Evolutionary conservation across 139 green algal species (phyloP), one percentile per base, ranked within the genome.

Genomic region (Micractinium conductrix): DNA sequence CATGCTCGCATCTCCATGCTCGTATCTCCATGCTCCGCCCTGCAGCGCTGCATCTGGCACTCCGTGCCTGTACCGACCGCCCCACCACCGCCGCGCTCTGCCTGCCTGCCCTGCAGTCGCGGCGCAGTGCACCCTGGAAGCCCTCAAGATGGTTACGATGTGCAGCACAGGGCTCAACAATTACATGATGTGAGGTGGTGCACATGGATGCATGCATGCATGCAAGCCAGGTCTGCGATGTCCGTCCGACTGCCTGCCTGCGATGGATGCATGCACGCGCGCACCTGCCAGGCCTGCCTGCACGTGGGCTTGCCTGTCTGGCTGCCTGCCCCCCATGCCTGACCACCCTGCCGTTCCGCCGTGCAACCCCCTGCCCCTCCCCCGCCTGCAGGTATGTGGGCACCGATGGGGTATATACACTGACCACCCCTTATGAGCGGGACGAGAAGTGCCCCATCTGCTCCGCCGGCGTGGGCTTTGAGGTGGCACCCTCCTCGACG

Each of bases 91-190:
- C 63, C 33, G n/a, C 9, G 10, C 35, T 44, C 10, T 73, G 14
- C 16, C 2, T 68, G 8, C 67, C 67, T 4, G 4, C 12, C 35
- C 67, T 45, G 68, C 68, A 76, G 86, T 99, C 21, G 92, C 93
- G 17, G 97, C 95, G 7, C 86, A 90, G 7, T 99, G 97, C 85
- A 90, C 96, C 21, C 86, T 99, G 45, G 97, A 99, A 85, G 93
- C 95, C 22, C 87, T 99, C 58, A 99, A 99, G 90, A 95, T 96
- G 68, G 93, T 97, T 33, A 99, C 97, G 68, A 95, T 97, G 90
- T 97, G 86, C 90, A 92, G 85, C 81, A 91, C 87, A 0, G 93
- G 93, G 0, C 92, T 98, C 43, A 91, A 98, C 89, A 99, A 99
- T 93, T 99, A 98, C 91, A 96, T 99, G 90, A 99, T 99, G 97